Conservation (phyloP, 495 filamentous ascomycete species). For the Cenococcum geophilum region DNA sequence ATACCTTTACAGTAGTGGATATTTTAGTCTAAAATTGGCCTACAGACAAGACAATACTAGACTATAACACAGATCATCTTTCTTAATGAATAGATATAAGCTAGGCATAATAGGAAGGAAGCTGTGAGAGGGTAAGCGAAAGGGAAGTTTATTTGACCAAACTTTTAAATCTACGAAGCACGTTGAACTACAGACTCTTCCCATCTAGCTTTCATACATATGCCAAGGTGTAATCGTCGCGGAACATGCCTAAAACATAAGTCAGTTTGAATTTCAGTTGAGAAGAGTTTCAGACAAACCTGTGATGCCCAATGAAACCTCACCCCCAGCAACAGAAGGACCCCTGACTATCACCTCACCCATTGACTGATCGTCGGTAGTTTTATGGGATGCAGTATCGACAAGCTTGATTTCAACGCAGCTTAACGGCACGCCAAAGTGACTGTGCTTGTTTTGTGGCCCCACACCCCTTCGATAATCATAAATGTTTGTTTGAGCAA, state of each 20-base stretch:
- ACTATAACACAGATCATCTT: too few species aligned
- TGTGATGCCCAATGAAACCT: conserved; percentile 51
- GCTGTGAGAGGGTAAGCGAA: too few species aligned
- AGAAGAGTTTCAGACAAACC: conserved; percentile 16
- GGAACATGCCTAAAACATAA: conserved; percentile 20
- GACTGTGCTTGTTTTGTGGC: conserved; percentile 46
- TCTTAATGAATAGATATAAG: too few species aligned
- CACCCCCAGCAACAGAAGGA: conserved; percentile 59
- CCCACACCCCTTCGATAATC: conserved; percentile 65
- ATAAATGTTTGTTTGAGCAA: conserved; percentile 74
- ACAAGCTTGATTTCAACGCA: conserved; percentile 68
- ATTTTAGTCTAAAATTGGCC: too few species aligned
- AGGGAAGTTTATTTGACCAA: too few species aligned
- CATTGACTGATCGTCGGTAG: conserved; percentile 47
- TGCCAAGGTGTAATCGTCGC: conserved; percentile 34
- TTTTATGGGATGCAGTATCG: conserved; percentile 54
- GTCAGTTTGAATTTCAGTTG: neutral
- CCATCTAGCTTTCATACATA: conserved; percentile 19
- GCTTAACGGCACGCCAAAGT: conserved; percentile 80
- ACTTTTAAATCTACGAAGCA: neutral
- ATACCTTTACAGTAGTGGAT: too few species aligned
- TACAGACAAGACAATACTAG: too few species aligned
- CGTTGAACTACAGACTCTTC: neutral
- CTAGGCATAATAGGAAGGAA: too few species aligned
- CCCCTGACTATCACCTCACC: conserved; percentile 66